Conservation (phyloP, 192 early-diverging fungal species). For the Entomortierella lignicola region DNA sequence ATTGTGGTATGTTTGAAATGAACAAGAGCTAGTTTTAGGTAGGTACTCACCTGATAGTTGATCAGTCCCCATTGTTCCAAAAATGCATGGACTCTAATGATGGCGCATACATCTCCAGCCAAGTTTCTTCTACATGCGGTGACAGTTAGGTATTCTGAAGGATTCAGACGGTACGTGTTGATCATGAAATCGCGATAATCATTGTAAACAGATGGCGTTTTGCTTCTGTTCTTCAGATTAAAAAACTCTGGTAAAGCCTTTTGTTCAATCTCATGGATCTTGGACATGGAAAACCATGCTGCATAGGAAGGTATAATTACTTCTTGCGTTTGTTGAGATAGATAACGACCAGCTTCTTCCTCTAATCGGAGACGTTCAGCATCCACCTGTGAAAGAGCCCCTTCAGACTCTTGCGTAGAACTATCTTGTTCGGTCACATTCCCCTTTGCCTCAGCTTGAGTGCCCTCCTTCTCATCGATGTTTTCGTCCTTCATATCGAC, state of each 20-base stretch:
- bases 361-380: slow-evolving; percentile 55
- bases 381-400: slow-evolving; percentile 17
- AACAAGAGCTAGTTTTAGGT: too few species aligned
- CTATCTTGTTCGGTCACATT: slow-evolving; percentile 13
- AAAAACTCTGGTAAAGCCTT: slow-evolving; percentile 97
- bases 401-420: slow-evolving; percentile 24
- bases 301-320: slow-evolving; percentile 89
- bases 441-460: slow-evolving; percentile 6
- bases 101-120: slow-evolving; percentile 98
- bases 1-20: too few species aligned
- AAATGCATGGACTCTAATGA: slow-evolving; percentile 98
- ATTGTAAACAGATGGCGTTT: slow-evolving; percentile 92
- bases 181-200: slow-evolving; percentile 99
- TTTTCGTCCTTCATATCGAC: slow-evolving; percentile 33
- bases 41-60: slow-evolving; percentile 94
- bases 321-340: slow-evolving; percentile 77
- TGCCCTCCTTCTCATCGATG: background rate
- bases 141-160: slow-evolving; percentile 96
- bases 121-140: slow-evolving; percentile 97
- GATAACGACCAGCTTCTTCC: slow-evolving; percentile 74
- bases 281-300: slow-evolving; percentile 89
- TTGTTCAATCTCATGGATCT: slow-evolving; percentile 89
- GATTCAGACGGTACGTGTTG: slow-evolving; percentile 96
- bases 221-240: slow-evolving; percentile 90
- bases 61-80: slow-evolving; percentile 99